Evolutionary conservation across 148 eudicot species (phyloP), one percentile per base, ranked within the genome.

Genomic region (Silene latifolia): DNA sequence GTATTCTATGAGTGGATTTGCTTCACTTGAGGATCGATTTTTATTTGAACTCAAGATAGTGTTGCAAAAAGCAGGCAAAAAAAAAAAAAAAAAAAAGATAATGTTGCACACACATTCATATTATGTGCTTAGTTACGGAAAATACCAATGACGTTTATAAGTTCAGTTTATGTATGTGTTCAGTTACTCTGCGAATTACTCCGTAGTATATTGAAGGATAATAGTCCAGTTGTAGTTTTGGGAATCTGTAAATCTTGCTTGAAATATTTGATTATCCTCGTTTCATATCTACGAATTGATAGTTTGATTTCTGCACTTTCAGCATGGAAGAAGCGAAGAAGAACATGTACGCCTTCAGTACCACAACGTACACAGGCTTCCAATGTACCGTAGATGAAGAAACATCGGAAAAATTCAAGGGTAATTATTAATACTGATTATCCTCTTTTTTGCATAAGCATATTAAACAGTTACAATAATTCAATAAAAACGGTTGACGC

Each of bases 291-390:
- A 20, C 47, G 29, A 42, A 17, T 20, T 54, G 20, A 57, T 44
- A 19, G 13, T 24, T 65, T 75, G 27, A 57, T 63, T 44, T 77
- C 1, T 68, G 51, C 62, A 56, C 32, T 72, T 66, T 62, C 88
- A 94, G 98, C 82, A 90, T 91, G 91, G 97, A 94, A 82, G 97
- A 94, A 83, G 97, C 93, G 48, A 92, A 86, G 87, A 94, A 90
- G 87, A 94, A 90, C 77, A 92, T 92, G 96, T 92, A 92, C 75
- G 98, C 97, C 62, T 94, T 94, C 76, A 92, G 98, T 83, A 94
- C 98, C 54, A 91, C 98, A 25, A 94, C 98, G n/a, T 92, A 94
- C 77, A 94, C 98, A 27, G 98, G 97, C 54, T 94, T 94, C 81
- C 98, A 92, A 74, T 94, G 98, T 82, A 90, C 97, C 27, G 97